Evolutionary conservation across 768 basidiomycete genomes (phyloP).

Genomic region (Serendipita sp.): DNA sequence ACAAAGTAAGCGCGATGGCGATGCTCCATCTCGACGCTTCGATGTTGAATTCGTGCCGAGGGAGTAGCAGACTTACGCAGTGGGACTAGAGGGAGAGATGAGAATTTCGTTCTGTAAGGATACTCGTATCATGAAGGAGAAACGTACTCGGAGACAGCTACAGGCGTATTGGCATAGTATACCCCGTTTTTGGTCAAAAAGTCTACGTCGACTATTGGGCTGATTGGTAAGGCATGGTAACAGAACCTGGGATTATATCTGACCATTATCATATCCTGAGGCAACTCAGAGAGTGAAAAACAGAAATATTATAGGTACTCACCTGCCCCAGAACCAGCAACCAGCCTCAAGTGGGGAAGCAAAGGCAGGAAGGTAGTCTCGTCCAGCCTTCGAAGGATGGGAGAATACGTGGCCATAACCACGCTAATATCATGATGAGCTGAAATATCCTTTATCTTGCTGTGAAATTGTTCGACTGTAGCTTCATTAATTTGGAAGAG

Average conservation of each 20-base stretch:
- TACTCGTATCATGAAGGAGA: background rate
- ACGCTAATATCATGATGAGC: slow-evolving; percentile 5
- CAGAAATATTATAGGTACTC: background rate
- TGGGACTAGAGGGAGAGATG: slow-evolving; percentile 9
- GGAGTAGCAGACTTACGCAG: background rate
- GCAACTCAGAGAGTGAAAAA: too few relatives aligned
- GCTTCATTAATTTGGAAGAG: background rate
- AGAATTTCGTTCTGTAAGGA: slow-evolving; percentile 9
- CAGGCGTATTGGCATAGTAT: slow-evolving; percentile 16
- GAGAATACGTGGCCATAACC: slow-evolving; percentile 9
- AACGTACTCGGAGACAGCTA: slow-evolving; percentile 13
- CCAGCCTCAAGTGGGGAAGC: slow-evolving; percentile 11
- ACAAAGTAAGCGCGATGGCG: background rate
- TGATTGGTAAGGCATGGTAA: background rate
- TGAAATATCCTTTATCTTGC: slow-evolving; percentile 8
- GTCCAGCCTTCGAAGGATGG: slow-evolving; percentile 9
- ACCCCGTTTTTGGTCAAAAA: slow-evolving; percentile 16
- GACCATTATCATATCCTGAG: slow-evolving; percentile 17
- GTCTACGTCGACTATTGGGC: slow-evolving; percentile 18
- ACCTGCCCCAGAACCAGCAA: slow-evolving; percentile 18
- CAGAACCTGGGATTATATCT: background rate
- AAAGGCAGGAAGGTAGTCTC: slow-evolving; percentile 10
- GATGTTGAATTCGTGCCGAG: background rate
- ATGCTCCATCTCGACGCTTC: background rate
- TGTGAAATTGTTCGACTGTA: slow-evolving; percentile 3